These are phyloP conservation scores for Penicillium salamii DNA, from an alignment of 495 filamentous ascomycete species.

Conservation along the genomic window DNA sequence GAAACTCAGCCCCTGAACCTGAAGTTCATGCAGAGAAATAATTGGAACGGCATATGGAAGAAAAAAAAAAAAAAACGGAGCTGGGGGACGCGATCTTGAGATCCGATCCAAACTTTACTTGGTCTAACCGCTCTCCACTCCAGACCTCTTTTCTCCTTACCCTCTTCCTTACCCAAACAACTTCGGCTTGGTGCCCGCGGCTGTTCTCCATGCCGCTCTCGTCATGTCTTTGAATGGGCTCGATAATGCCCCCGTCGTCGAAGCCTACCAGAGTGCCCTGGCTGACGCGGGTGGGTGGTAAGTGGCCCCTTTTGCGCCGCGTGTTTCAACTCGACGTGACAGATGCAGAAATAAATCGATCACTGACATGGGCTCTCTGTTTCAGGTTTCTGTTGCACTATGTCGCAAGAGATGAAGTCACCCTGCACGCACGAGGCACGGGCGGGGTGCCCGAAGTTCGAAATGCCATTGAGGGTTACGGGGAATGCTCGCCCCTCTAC, in stretches of 20 bases:
- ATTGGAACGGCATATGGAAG: background rate
- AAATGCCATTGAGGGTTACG: slow-evolving; percentile 70
- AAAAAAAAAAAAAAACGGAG: slow-evolving; percentile 1
- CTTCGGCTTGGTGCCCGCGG: slow-evolving; percentile 10
- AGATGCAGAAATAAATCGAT: background rate
- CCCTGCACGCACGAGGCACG: slow-evolving; percentile 71
- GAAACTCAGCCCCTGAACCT: slow-evolving; percentile 20
- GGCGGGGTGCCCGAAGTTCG: slow-evolving; percentile 85
- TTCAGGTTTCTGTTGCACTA: slow-evolving; percentile 93
- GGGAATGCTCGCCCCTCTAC: slow-evolving; percentile 82
- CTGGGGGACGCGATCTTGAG: slow-evolving; percentile 17
- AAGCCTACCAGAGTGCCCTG: slow-evolving; percentile 77
- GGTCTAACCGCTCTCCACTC: slow-evolving; percentile 12
- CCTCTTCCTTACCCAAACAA: slow-evolving; percentile 9
- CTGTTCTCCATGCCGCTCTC: slow-evolving; percentile 39
- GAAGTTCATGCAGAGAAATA: background rate
- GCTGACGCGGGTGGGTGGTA: slow-evolving; percentile 94
- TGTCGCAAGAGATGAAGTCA: slow-evolving; percentile 80
- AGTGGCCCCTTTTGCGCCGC: slow-evolving; percentile 34
- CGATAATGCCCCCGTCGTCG: slow-evolving; percentile 74
- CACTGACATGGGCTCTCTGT: slow-evolving; percentile 8
- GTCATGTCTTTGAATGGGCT: slow-evolving; percentile 97
- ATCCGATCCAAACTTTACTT: slow-evolving; percentile 14
- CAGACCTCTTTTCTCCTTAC: background rate
- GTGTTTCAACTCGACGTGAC: slow-evolving; percentile 6